Percentiles rank a stretch among this genome's conserved stretches.
phyloP scores from a whole-genome alignment of 169 alveolate genomes.

The Eimeria acervulina region DNA sequence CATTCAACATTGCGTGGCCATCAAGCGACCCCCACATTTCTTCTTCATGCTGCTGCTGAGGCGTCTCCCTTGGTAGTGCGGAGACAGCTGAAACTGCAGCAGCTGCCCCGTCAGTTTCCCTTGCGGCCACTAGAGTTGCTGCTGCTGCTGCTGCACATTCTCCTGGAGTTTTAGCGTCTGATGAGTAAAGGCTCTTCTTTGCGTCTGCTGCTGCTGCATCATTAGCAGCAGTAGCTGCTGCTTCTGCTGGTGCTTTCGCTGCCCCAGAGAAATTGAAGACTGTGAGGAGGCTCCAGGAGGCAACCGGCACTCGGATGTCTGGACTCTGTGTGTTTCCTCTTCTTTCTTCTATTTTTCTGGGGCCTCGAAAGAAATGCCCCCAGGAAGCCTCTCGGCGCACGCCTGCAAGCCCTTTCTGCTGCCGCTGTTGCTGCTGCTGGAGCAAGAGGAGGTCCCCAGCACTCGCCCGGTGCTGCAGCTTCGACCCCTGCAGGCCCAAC shows the following conservation, averaged over 20 bases:
- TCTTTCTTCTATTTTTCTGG: not conserved
- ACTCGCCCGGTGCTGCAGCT: slow-evolving; percentile 22
- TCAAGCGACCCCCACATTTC: not conserved
- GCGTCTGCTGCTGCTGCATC: not conserved
- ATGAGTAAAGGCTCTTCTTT: too few relatives aligned
- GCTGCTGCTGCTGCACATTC: not conserved
- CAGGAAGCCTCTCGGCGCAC: not conserved
- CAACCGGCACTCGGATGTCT: not conserved
- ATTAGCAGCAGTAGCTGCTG: not conserved
- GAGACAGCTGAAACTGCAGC: not conserved
- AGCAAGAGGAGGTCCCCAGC: slow-evolving; percentile 37
- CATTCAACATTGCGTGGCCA: not conserved
- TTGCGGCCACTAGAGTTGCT: not conserved
- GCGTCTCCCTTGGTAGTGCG: not conserved
- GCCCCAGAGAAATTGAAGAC: not conserved
- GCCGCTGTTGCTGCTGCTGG: slow-evolving; percentile 52
- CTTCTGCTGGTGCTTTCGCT: not conserved
- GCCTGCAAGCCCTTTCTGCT: not conserved
- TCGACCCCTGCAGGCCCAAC: not conserved
- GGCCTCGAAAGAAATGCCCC: not conserved
- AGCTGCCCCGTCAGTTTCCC: not conserved
- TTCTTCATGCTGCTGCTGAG: not conserved
- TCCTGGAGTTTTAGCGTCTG: too few relatives aligned
- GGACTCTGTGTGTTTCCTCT: not conserved
- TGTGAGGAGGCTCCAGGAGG: slow-evolving; percentile 9